Conservation (phyloP, 1,139 yeast species). For the Hansenula lynferdii region DNA sequence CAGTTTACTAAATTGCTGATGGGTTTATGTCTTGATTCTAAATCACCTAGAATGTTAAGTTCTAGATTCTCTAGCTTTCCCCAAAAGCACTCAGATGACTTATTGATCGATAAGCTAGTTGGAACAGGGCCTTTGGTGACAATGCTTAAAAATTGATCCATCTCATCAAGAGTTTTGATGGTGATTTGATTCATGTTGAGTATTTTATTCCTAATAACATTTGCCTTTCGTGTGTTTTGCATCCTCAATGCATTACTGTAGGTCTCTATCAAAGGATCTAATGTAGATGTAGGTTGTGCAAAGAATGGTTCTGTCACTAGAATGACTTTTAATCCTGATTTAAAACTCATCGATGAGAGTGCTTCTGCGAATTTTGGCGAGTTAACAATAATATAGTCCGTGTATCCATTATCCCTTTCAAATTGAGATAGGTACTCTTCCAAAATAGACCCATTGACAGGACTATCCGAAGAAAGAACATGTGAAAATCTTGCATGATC, state of each 20-base stretch:
- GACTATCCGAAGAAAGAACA: slow-evolving; percentile 8
- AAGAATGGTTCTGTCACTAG: slow-evolving; percentile 14
- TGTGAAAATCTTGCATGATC: slow-evolving; percentile 8
- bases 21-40: slow-evolving; percentile 8
- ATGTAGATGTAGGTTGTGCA: slow-evolving; percentile 13
- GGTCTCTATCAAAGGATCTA: slow-evolving; percentile 7
- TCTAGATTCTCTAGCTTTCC: slow-evolving; percentile 16
- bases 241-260: slow-evolving; percentile 5
- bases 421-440: slow-evolving; percentile 8
- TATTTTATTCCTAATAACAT: slow-evolving; percentile 9
- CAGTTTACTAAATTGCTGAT: no score
- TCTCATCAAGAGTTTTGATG: slow-evolving; percentile 11
- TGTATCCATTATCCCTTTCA: background rate
- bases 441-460: slow-evolving; percentile 6
- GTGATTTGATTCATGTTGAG: slow-evolving; percentile 12
- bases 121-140: no score
- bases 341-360: slow-evolving; percentile 13
- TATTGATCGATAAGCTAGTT: no score
- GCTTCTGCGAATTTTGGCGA: slow-evolving; percentile 17
- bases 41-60: slow-evolving; percentile 14
- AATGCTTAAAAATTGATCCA: slow-evolving; percentile 7
- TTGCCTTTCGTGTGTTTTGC: slow-evolving; percentile 7
- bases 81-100: no score
- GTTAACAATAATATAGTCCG: slow-evolving; percentile 17
- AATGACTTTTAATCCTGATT: slow-evolving; percentile 13